These are phyloP conservation scores for Hawksworthiomyces lignivorus DNA, from an alignment of 2,329 filamentous ascomycete genomes.

Conservation along the genomic window DNA sequence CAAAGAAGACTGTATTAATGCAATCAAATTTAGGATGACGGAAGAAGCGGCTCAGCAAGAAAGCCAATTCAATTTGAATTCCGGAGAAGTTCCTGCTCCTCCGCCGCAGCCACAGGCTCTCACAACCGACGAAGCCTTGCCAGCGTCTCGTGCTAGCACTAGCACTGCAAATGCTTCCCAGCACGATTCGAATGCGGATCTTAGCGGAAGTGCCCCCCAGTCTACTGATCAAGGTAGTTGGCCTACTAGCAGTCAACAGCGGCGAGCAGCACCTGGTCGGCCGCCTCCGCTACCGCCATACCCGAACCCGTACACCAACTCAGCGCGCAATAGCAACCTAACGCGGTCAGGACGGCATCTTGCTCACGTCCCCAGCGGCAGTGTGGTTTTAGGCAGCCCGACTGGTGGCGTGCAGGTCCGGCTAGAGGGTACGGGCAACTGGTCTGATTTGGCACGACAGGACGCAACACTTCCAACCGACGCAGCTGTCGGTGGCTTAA, in stretches of 20 bases:
- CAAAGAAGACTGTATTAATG: no score
- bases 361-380: conserved; percentile 44
- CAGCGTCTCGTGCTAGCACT: conserved; percentile 27
- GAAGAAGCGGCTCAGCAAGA: conserved; percentile 18
- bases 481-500: conserved; percentile 42
- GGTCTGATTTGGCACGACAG: conserved; percentile 83
- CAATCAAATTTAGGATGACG: conserved; percentile 17
- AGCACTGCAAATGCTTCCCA: conserved; percentile 1
- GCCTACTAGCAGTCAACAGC: conserved; percentile 17
- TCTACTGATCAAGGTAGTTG: conserved; percentile 19
- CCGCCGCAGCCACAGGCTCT: conserved; percentile 34
- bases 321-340: conserved; percentile 12
- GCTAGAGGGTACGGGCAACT: conserved; percentile 79
- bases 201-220: conserved; percentile 2
- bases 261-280: conserved; percentile 20
- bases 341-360: conserved; percentile 10
- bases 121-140: conserved; percentile 43
- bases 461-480: conserved; percentile 67
- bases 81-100: no score
- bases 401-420: conserved; percentile 86
- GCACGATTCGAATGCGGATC: not conserved
- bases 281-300: conserved; percentile 37
- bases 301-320: conserved; percentile 36
- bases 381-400: conserved; percentile 64
- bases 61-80: conserved; percentile 8